Evolutionary conservation across 2,329 filamentous ascomycete genomes (phyloP).

Genomic region (Penicillium carneum): DNA sequence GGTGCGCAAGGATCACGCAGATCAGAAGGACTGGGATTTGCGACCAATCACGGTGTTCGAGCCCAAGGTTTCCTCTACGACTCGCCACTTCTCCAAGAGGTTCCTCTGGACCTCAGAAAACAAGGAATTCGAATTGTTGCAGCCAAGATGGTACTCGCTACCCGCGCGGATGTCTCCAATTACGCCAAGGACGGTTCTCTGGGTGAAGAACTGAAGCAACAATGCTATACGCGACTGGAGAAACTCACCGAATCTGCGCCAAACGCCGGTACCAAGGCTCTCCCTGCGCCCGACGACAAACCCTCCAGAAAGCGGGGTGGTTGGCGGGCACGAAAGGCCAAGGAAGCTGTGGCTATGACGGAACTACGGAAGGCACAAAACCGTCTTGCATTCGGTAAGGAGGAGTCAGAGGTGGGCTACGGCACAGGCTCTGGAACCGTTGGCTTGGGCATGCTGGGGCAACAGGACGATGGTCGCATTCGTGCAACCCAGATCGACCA

Average conservation of each 20-base stretch:
- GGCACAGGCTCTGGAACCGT: slow-evolving; percentile 83
- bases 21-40: slow-evolving; percentile 78
- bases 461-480: slow-evolving; percentile 85
- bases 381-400: slow-evolving; percentile 91
- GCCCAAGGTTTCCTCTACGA: slow-evolving; percentile 94
- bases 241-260: slow-evolving; percentile 91
- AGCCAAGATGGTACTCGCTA: slow-evolving; percentile 91
- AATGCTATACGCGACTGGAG: slow-evolving; percentile 84
- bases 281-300: slow-evolving; percentile 94
- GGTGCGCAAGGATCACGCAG: slow-evolving; percentile 90
- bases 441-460: slow-evolving; percentile 94
- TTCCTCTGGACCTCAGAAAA: slow-evolving; percentile 84
- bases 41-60: slow-evolving; percentile 87
- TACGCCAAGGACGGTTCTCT: slow-evolving; percentile 80
- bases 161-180: slow-evolving; percentile 86
- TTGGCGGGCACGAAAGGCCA: slow-evolving; percentile 86
- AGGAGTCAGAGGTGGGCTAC: slow-evolving; percentile 92
- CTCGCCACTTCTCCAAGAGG: slow-evolving; percentile 83
- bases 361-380: slow-evolving; percentile 96
- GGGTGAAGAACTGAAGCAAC: slow-evolving; percentile 80
- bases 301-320: slow-evolving; percentile 91
- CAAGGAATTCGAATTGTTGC: slow-evolving; percentile 95
- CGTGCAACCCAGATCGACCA: slow-evolving; percentile 89
- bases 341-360: slow-evolving; percentile 96
- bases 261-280: slow-evolving; percentile 83